phyloP scores from a whole-genome alignment of 345 rosid genomes.

The Luvunga scandens region DNA sequence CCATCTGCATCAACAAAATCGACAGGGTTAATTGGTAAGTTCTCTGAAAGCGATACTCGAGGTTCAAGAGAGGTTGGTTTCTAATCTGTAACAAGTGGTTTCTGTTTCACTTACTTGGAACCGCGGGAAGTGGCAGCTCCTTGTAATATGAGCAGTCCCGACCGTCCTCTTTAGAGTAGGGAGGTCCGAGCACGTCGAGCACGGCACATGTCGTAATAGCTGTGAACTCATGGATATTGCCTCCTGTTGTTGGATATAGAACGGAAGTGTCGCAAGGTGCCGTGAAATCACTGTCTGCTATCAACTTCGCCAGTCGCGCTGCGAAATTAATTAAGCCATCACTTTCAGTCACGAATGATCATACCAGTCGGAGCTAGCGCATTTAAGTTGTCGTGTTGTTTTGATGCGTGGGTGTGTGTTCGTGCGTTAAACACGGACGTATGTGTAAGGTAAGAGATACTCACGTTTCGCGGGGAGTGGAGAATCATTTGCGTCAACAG shows the following conservation, averaged over 20 bases:
- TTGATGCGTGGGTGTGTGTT: neutral
- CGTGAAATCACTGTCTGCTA: conserved; percentile 27
- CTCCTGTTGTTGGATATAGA: conserved; percentile 68
- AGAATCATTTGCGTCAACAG: conserved; percentile 14
- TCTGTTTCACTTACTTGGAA: conserved; percentile 38
- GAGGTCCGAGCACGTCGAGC: conserved; percentile 77
- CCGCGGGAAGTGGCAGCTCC: conserved; percentile 31
- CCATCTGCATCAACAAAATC: conserved; percentile 34
- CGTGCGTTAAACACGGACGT: neutral
- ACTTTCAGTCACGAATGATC: neutral
- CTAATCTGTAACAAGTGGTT: neutral
- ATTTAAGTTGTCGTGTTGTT: neutral
- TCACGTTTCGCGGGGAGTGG: conserved; percentile 29
- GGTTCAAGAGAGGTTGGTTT: neutral
- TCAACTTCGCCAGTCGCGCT: conserved; percentile 52
- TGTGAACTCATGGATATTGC: conserved; percentile 66
- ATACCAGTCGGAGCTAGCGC: neutral
- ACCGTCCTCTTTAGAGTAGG: conserved; percentile 52
- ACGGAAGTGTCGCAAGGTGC: conserved; percentile 70
- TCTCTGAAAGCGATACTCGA: neutral
- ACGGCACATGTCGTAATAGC: conserved; percentile 63
- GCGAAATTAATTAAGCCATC: conserved; percentile 14
- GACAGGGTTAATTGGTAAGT: neutral
- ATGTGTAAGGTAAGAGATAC: neutral
- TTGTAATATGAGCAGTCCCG: conserved; percentile 65